Base-by-base conservation (phyloP, 2,329 filamentous ascomycete genomes). In the Trichoderma sp. region DNA sequence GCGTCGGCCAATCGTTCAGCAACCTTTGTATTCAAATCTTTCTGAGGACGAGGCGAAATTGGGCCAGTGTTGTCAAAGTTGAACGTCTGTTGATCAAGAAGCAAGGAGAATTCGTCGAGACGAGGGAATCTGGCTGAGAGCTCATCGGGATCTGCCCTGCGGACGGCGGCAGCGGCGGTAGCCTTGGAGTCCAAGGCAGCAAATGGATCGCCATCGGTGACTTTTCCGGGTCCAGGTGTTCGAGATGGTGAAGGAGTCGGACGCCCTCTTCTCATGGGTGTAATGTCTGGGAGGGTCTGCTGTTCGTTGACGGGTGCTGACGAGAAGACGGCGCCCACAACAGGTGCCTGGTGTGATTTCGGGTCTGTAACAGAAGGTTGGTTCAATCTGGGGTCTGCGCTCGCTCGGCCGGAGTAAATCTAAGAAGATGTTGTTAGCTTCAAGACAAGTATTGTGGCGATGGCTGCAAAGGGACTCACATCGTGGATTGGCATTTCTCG, bases 221-320 rank as follows among this genome's bases (percentile, higher is more conserved):
- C 90, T n/a, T 72, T 72, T 21, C 64, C 58, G 1, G 72, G 63
- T 15, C 65, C 63, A 39, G 72, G 82, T 8, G 82, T 80, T n/a
- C 83, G 78, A 6, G 81, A 81, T 56, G 72, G 82, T 9, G 82
- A 80, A 18, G 83, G 78, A 6, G 80, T 81, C 28, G 85, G 82
- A 21, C 94, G 92, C 4, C 96, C 96, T 82, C 96, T 89, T 73
- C 96, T 89, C 96, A 98, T 98, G 0, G 95, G 96, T 47, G 93
- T 91, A 73, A 99, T 94, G 28, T 98, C 94, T 9, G 96, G 96
- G 70, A 98, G 90, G 9, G 87, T 84, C 75, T 92, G 89, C 69
- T 92, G 89, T 75, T 92, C 88, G 71, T 92, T 89, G 30, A 89
- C 84, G 3, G 92, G 90, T n/a, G 92, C 90, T 6, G 71, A 68